A percentile compares a stretch with the other conserved stretches of the same genome.
phyloP scores from a whole-genome alignment of 176 grass and related monocot genomes.

The Chloris gayana region DNA sequence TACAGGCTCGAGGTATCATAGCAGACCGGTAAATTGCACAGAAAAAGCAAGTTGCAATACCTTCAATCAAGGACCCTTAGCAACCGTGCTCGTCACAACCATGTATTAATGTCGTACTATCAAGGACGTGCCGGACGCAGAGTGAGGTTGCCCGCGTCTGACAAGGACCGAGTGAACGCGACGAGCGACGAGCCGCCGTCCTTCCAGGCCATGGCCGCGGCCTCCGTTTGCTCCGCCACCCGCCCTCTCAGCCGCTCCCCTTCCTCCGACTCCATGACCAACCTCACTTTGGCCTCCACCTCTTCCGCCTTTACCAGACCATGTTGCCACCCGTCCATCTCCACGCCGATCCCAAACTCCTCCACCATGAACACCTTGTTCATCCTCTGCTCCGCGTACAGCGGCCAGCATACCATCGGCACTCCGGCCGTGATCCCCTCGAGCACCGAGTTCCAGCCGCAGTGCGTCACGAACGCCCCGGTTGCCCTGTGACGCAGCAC shows the following conservation, averaged over 20 bases:
- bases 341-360: constrained; percentile 25
- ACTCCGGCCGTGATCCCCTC: constrained; percentile 41
- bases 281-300: constrained; percentile 31
- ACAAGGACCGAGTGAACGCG: not conserved
- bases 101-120: too few relatives aligned
- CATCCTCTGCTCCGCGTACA: constrained; percentile 51
- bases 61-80: too few relatives aligned
- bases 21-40: too few relatives aligned
- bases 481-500: too few relatives aligned
- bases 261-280: constrained; percentile 15
- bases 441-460: constrained; percentile 58
- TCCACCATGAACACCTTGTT: constrained; percentile 63
- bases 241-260: constrained; percentile 8
- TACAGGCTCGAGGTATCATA: too few relatives aligned
- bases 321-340: constrained; percentile 9
- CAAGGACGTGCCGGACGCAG: too few relatives aligned
- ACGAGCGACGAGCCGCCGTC: constrained; percentile 12
- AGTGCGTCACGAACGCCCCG: constrained; percentile 32
- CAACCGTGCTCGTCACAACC: too few relatives aligned
- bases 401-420: constrained; percentile 31
- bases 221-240: not conserved
- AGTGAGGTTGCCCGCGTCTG: not conserved
- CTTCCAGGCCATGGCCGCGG: not conserved
- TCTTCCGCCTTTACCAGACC: not conserved
- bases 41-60: too few relatives aligned